phyloP scores from a whole-genome alignment of 2,329 filamentous ascomycete species.

The Colletotrichum paranaense region DNA sequence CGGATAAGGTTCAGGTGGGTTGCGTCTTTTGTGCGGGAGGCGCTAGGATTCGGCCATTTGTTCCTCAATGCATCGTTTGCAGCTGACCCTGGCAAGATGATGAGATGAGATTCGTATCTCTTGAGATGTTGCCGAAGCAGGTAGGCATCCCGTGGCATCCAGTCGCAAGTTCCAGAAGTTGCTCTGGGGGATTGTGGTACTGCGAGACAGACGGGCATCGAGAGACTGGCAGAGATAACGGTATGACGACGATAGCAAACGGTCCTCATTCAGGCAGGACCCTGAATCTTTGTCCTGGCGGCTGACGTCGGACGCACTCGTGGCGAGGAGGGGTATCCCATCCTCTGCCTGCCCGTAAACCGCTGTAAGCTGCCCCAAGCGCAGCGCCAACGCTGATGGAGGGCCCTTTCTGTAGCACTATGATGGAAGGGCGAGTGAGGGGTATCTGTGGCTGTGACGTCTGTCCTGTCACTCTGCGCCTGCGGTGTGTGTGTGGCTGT shows the following conservation, averaged over 20 bases:
- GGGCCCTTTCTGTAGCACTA: background rate
- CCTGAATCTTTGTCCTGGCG: slow-evolving; percentile 20
- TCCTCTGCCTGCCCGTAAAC: background rate
- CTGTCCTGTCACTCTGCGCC: background rate
- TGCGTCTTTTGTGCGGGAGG: slow-evolving; percentile 30
- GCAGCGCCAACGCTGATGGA: slow-evolving; percentile 8
- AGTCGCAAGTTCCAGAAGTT: slow-evolving; percentile 18
- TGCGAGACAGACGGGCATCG: background rate
- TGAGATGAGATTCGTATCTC: background rate
- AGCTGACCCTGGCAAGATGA: background rate
- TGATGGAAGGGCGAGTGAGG: background rate
- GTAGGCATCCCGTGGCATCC: background rate
- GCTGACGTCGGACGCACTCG: slow-evolving; percentile 17
- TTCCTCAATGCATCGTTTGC: slow-evolving; percentile 29
- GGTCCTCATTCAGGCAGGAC: slow-evolving; percentile 15
- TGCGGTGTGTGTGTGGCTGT: slow-evolving; percentile 11
- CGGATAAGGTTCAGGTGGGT: slow-evolving; percentile 27
- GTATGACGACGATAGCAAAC: background rate
- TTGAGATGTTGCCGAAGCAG: background rate
- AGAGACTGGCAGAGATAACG: slow-evolving; percentile 2
- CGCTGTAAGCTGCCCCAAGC: background rate
- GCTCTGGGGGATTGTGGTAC: background rate
- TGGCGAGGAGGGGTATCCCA: slow-evolving; percentile 24
- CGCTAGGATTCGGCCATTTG: slow-evolving; percentile 23
- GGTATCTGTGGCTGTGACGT: slow-evolving; percentile 26